These are phyloP conservation scores for Verticillium zaregamsianum DNA, from an alignment of 2,329 filamentous ascomycete genomes.

Conservation along the genomic window DNA sequence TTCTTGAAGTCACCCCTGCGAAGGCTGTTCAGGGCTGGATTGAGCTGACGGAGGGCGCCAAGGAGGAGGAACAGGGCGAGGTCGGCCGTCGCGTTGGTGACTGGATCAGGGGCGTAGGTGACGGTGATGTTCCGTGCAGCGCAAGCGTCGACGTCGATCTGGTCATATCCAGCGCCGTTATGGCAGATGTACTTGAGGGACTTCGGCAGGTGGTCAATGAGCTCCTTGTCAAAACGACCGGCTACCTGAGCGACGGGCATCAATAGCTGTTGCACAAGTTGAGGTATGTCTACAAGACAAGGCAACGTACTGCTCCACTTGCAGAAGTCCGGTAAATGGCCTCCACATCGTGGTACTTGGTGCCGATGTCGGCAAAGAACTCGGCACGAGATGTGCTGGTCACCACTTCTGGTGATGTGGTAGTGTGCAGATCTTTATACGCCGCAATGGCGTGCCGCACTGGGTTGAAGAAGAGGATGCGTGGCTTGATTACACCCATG, in stretches of 20 bases:
- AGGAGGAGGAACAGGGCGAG: constrained; percentile 24
- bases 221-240: constrained; percentile 36
- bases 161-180: constrained; percentile 23
- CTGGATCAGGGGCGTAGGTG: constrained; percentile 22
- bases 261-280: too few relatives aligned
- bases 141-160: constrained; percentile 22
- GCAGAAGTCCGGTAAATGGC: constrained; percentile 19
- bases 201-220: constrained; percentile 37
- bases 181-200: constrained; percentile 34
- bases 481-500: constrained; percentile 8
- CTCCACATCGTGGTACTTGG: constrained; percentile 14
- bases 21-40: constrained; percentile 18
- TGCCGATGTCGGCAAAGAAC: constrained; percentile 14
- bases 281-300: not conserved
- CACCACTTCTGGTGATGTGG: constrained; percentile 13
- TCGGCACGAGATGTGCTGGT: constrained; percentile 13
- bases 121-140: constrained; percentile 14
- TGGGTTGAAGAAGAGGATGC: constrained; percentile 17
- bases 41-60: constrained; percentile 22
- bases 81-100: constrained; percentile 37
- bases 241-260: constrained; percentile 5
- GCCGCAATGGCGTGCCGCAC: constrained; percentile 12
- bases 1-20: constrained; percentile 18
- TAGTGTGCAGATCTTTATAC: constrained; percentile 9
- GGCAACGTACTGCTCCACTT: constrained; percentile 12